Percentiles rank a stretch among this genome's conserved stretches.
phyloP scores from a whole-genome alignment of 2,329 filamentous ascomycete genomes.

The Nemania diffusa region DNA sequence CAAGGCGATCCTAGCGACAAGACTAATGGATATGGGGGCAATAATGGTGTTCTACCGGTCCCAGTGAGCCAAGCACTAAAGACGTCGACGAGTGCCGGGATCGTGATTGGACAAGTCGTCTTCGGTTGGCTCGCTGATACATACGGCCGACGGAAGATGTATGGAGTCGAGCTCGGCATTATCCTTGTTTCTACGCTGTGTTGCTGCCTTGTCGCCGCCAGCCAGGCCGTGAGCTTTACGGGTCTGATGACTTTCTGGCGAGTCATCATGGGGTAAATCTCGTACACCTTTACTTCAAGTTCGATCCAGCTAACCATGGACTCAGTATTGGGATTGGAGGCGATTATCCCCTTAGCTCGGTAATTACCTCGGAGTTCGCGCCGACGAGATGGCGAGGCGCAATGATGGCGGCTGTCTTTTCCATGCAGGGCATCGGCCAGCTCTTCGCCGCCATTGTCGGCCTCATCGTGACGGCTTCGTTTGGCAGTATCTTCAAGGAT shows the following conservation, averaged over 20 bases:
- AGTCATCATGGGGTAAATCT: slow-evolving; percentile 70
- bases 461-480: slow-evolving; percentile 73
- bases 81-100: slow-evolving; percentile 82
- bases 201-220: slow-evolving; percentile 71
- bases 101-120: slow-evolving; percentile 78
- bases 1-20: slow-evolving; percentile 54
- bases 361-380: slow-evolving; percentile 87
- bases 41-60: slow-evolving; percentile 67
- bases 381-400: slow-evolving; percentile 83
- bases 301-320: slow-evolving; percentile 28
- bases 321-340: slow-evolving; percentile 78
- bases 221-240: slow-evolving; percentile 67
- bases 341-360: slow-evolving; percentile 82
- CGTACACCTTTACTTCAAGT: background rate
- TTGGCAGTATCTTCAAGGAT: slow-evolving; percentile 62
- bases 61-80: slow-evolving; percentile 79
- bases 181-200: slow-evolving; percentile 77
- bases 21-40: slow-evolving; percentile 60
- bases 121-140: slow-evolving; percentile 83
- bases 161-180: slow-evolving; percentile 78
- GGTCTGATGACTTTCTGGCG: slow-evolving; percentile 78
- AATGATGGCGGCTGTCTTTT: slow-evolving; percentile 86
- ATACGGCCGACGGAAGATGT: slow-evolving; percentile 82
- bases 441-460: slow-evolving; percentile 76
- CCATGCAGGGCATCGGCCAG: slow-evolving; percentile 87